A percentile compares a stretch with the other conserved stretches of the same genome.
Conservation (phyloP, 495 filamentous ascomycete species). For the Cercophora newfieldiana region DNA sequence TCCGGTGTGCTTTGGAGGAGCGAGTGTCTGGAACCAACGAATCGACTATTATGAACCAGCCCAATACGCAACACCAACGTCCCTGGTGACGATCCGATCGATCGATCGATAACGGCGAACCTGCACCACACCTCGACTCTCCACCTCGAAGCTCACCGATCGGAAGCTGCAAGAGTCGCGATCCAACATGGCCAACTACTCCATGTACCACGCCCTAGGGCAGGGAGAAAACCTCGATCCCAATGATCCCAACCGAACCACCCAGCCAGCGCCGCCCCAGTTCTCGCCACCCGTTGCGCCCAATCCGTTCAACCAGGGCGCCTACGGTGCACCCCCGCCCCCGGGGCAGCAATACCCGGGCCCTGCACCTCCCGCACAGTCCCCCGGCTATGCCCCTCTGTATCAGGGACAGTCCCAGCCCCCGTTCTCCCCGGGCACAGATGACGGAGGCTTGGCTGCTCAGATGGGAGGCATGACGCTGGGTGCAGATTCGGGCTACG, state of each 20-base stretch:
- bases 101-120: not conserved
- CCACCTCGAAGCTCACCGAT: not conserved
- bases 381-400: slow-evolving; percentile 39
- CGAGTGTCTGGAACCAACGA: not conserved
- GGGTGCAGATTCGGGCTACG: slow-evolving; percentile 54
- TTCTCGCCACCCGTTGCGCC: slow-evolving; percentile 52
- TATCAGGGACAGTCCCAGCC: slow-evolving; percentile 17
- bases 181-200: slow-evolving; percentile 67
- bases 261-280: slow-evolving; percentile 59
- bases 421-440: slow-evolving; percentile 20
- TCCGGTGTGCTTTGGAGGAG: slow-evolving; percentile 1
- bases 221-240: slow-evolving; percentile 62
- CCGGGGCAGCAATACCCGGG: slow-evolving; percentile 27
- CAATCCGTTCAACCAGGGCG: slow-evolving; percentile 63
- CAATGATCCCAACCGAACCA: slow-evolving; percentile 58
- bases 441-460: slow-evolving; percentile 65
- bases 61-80: slow-evolving; percentile 13
- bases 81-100: slow-evolving; percentile 24
- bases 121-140: slow-evolving; percentile 1
- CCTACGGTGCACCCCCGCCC: slow-evolving; percentile 35
- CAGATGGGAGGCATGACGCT: slow-evolving; percentile 86
- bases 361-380: slow-evolving; percentile 34
- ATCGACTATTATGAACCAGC: slow-evolving; percentile 20
- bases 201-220: slow-evolving; percentile 74
- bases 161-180: not conserved